Base-by-base conservation (phyloP, 805 yeast genomes). In the Saturnispora diversa region DNA sequence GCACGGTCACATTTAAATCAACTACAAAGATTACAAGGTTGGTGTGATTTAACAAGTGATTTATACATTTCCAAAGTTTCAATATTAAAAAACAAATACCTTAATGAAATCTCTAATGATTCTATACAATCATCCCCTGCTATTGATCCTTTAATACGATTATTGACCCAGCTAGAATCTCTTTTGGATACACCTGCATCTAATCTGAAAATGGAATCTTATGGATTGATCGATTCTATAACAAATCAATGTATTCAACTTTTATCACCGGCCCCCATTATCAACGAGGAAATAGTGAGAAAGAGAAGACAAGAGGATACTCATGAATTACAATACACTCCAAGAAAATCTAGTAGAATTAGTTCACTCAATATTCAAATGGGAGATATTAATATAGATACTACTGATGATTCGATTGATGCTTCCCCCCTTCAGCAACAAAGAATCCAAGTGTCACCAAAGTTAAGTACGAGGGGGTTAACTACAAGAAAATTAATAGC, bases 1-100 rank as follows among this genome's bases (percentile, higher is more conserved):
- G 62, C 72, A 1, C 58, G 57, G 4, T 68, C 65, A n/a, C 64
- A 73, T 4, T 50, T 73, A n/a, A 59, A 61, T 25, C 66, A 67
- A 40, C 54, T 80, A 15, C 52, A 62, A 29, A 80, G 78, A 39
- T 55, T 70, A 49, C 80, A 75, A 25, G 62, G 69, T 4, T 82
- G 88, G 87, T 49, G 63, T 12, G 65, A 62, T 0, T 50, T 54
- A 24, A 75, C 75, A 54, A 60, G 70, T 3, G 39, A 53, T 2
- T 43, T 66, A 1, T 74, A 70, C 42, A 67, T 71, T 12, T 51
- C 59, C 2, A 57, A 65, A 34, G 52, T 76, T 4, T 55, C 13
- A 59, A 1, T 52, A 66, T 23, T 55, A 80, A 26, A 68, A 65
- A 25, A 75, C 72, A 19, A 55, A 67, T n/a, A n/a, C n/a, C n/a